Percentiles rank a stretch among this genome's conserved stretches.
Conservation (phyloP, 2,329 filamentous ascomycete genomes). For the Mariannaea sp. region DNA sequence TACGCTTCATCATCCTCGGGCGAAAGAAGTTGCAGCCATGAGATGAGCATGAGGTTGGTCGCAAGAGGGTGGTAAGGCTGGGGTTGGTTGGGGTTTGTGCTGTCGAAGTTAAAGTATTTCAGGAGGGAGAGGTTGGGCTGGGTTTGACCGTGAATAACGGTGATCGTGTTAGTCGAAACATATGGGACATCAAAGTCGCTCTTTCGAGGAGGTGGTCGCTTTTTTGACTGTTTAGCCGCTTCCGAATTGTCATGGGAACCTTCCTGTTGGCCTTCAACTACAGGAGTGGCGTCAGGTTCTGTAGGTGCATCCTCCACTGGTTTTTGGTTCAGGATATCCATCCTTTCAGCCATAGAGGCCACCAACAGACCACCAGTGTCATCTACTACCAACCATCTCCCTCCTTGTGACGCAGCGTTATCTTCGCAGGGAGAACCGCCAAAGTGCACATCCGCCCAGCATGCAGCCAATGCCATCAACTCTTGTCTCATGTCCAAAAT, state of each 20-base stretch:
- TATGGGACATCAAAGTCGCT: conserved; percentile 67
- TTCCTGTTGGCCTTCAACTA: conserved; percentile 13
- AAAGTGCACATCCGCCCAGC: conserved; percentile 89
- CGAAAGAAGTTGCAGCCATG: conserved; percentile 88
- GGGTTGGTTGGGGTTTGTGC: conserved; percentile 62
- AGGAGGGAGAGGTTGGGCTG: conserved; percentile 88
- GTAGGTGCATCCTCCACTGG: conserved; percentile 30
- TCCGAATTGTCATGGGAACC: conserved; percentile 17
- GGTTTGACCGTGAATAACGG: conserved; percentile 77
- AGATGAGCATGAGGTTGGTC: conserved; percentile 79
- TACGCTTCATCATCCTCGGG: conserved; percentile 79
- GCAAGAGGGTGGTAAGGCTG: conserved; percentile 76
- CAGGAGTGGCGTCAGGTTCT: neutral
- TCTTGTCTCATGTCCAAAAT: conserved; percentile 89
- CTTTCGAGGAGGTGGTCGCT: conserved; percentile 38
- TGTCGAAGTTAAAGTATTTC: conserved; percentile 87
- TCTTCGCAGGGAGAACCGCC: conserved; percentile 39
- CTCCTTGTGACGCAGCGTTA: conserved; percentile 39
- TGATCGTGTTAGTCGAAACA: conserved; percentile 75
- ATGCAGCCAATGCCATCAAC: conserved; percentile 77
- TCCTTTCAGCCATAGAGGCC: conserved; percentile 83
- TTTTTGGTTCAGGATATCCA: conserved; percentile 73
- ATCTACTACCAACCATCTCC: conserved; percentile 80
- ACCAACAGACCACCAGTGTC: conserved; percentile 84
- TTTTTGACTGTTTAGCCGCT: conserved; percentile 28